Evolutionary conservation across 768 basidiomycete genomes (phyloP), one percentile per base, ranked within the genome.

Genomic region (Russula griseocarnosa): DNA sequence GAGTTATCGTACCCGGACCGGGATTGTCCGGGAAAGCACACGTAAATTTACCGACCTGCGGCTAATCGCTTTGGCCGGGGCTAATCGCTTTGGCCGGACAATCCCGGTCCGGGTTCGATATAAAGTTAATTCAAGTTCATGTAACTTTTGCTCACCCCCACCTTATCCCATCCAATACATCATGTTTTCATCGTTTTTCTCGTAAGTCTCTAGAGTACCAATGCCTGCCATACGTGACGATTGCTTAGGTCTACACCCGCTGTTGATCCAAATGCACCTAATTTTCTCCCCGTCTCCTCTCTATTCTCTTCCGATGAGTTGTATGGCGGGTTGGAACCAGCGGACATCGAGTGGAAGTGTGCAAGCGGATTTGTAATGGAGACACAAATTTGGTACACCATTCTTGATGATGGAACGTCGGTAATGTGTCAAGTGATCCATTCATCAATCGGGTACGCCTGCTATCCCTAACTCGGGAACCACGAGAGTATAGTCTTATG

Each of bases 351-450:
- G 72, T 96, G 93, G 94, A 72, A 83, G 34, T 93, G 90, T 74
- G 78, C 85, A 0, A 75, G 85, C 55, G 93, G 95, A 1, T 96
- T 98, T 73, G 82, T 84, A 28, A 88, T 94, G 0, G 97, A 98
- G 74, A 97, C 96, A 0, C 93, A 97, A 73, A 81, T 74, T 0
- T 98, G 88, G 77, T 99, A 99, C 75, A 79, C 86, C 51, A 81
- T 88, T 69, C 79, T 90, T 9, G 84, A 86, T 40, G 91, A 95
- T 78, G 95, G 94, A 6, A 82, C 82, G 18, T 81, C 83, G 58
- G 65, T 94, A 66, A 86, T 89, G 84, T 86, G 83, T 71, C 93
- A 94, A 75, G 80, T 94, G 59, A 94, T 95, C 69, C 89, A 94
- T 77, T 93, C 92, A 1, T 80, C 88, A 32, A 82, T 93, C 58